Evolutionary conservation across 768 basidiomycete genomes (phyloP).

Genomic region (Clitopilus passeckerianus): DNA sequence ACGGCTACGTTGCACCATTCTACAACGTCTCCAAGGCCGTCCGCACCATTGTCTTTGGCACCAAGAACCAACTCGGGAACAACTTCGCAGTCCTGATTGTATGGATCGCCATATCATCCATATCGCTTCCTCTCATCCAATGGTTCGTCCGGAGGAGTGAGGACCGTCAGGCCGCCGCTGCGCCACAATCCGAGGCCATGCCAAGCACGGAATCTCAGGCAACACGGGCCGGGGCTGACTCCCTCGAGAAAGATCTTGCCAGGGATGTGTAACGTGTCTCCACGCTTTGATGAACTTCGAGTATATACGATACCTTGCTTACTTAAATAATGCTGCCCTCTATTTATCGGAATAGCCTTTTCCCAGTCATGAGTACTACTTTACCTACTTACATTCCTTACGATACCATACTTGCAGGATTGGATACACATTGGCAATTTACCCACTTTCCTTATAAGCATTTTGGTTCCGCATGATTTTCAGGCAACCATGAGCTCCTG

Average conservation of each 20-base stretch:
- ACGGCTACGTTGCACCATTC: constrained; percentile 69
- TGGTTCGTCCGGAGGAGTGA: constrained; percentile 26
- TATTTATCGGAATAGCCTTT: no score
- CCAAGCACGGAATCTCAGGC: not conserved
- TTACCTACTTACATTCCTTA: no score
- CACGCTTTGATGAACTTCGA: not conserved
- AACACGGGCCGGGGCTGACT: not conserved
- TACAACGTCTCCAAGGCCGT: constrained; percentile 63
- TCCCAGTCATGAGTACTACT: no score
- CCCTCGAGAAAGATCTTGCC: not conserved
- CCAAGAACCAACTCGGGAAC: constrained; percentile 57
- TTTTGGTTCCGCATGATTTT: no score
- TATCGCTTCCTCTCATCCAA: constrained; percentile 48
- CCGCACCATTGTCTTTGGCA: constrained; percentile 60
- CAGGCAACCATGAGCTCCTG: no score
- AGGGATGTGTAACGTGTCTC: not conserved
- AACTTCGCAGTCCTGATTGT: constrained; percentile 57
- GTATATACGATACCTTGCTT: not conserved
- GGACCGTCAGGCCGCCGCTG: not conserved
- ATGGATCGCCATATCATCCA: constrained; percentile 52
- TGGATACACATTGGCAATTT: no score
- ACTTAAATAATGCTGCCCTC: no score
- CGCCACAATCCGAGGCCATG: not conserved
- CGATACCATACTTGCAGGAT: no score
- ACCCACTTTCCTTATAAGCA: no score